phyloP scores from a whole-genome alignment of 257 asterid genomes.

The Fraxinus pennsylvanica region DNA sequence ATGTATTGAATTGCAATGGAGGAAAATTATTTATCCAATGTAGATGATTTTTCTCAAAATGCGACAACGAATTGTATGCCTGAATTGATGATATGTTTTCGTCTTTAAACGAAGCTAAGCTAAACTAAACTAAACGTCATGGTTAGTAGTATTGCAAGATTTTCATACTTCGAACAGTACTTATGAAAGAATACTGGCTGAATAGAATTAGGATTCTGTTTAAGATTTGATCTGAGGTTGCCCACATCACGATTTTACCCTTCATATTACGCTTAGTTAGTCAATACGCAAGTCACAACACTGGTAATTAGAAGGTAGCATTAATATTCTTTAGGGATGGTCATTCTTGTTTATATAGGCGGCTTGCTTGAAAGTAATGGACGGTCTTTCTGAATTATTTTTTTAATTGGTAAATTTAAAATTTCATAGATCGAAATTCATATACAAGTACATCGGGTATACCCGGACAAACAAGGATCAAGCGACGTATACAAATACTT shows the following conservation, averaged over 20 bases:
- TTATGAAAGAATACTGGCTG: neutral
- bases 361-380: too few relatives aligned
- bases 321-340: too few relatives aligned
- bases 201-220: too few relatives aligned
- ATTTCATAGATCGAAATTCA: too few relatives aligned
- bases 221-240: neutral
- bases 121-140: neutral
- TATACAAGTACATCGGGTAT: too few relatives aligned
- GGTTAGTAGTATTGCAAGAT: neutral
- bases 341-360: too few relatives aligned
- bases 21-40: neutral
- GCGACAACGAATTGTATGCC: neutral
- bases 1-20: neutral
- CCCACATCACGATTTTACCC: neutral
- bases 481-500: too few relatives aligned
- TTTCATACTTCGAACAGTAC: neutral
- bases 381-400: too few relatives aligned
- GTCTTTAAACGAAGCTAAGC: neutral
- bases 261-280: neutral
- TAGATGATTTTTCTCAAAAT: neutral
- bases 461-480: too few relatives aligned
- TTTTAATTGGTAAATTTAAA: too few relatives aligned
- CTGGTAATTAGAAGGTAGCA: too few relatives aligned
- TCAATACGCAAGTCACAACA: too few relatives aligned
- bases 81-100: neutral